Evolutionary conservation across 2,329 filamentous ascomycete genomes (phyloP).

Genomic region (Fusarium mexicanum): DNA sequence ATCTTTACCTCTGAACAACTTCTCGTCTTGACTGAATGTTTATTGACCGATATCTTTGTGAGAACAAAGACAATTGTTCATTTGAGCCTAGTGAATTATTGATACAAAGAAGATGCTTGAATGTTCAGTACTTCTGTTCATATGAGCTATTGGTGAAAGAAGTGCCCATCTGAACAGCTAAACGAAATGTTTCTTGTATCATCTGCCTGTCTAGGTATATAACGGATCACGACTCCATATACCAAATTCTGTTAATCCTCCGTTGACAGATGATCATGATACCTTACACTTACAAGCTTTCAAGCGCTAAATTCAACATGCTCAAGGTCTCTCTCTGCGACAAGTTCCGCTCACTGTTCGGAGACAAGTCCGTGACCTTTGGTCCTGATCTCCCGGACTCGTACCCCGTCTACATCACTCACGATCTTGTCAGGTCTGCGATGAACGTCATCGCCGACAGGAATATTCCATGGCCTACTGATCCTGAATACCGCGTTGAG

Average conservation of each 20-base stretch:
- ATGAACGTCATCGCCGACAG: background rate
- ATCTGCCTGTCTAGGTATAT: background rate
- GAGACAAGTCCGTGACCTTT: background rate
- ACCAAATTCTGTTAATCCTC: background rate
- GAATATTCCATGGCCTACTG: background rate
- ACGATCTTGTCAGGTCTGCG: background rate
- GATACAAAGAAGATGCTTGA: background rate
- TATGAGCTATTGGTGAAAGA: background rate
- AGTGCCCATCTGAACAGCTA: background rate
- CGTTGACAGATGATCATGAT: background rate
- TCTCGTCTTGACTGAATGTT: background rate
- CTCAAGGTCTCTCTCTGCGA: background rate
- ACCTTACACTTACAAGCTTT: background rate
- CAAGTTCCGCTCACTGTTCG: background rate
- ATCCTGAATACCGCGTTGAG: background rate
- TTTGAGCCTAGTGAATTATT: background rate
- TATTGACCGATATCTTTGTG: background rate
- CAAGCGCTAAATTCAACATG: background rate
- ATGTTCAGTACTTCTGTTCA: background rate
- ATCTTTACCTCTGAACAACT: background rate
- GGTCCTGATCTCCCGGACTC: conserved; percentile 9
- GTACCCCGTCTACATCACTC: conserved; percentile 6
- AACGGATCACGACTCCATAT: background rate
- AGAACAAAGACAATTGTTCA: background rate
- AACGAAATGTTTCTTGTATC: background rate